Evolutionary conservation across 768 basidiomycete species (phyloP).

Genomic region (Dendrothele bispora): DNA sequence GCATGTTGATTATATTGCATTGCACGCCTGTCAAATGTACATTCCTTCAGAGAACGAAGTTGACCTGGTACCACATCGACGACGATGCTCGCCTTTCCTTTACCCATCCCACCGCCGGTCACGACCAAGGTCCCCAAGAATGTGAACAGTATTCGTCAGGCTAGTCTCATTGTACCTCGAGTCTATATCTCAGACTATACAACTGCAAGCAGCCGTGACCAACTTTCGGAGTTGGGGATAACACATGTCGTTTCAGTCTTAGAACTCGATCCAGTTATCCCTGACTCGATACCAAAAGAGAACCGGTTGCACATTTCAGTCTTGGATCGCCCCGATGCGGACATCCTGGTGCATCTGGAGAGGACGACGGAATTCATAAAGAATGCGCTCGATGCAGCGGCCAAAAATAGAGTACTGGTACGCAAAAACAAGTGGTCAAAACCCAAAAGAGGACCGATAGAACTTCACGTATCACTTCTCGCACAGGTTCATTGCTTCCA

Average conservation of each 20-base stretch:
- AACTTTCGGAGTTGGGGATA: conserved; percentile 57
- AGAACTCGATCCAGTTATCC: conserved; percentile 48
- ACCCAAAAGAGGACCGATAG: too few species aligned
- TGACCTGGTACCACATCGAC: too few species aligned
- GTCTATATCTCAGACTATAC: conserved; percentile 35
- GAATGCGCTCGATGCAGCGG: conserved; percentile 43
- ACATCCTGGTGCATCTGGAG: conserved; percentile 48
- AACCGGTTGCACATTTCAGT: conserved; percentile 52
- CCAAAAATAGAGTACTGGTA: conserved; percentile 49
- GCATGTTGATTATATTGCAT: too few species aligned
- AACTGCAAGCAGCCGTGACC: conserved; percentile 50
- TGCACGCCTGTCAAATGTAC: too few species aligned
- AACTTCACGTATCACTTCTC: background rate
- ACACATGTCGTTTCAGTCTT: conserved; percentile 74
- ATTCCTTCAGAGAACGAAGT: too few species aligned
- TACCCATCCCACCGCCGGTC: conserved; percentile 4
- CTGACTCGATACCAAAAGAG: conserved; percentile 40
- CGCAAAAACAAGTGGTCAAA: conserved; percentile 18
- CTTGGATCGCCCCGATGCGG: conserved; percentile 35
- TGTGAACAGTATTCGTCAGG: conserved; percentile 18
- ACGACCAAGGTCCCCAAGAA: background rate
- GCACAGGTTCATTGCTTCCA: conserved; percentile 73
- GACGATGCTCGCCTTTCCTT: conserved; percentile 10
- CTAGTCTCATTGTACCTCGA: conserved; percentile 42
- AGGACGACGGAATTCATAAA: conserved; percentile 53